Conservation (phyloP, 2,329 filamentous ascomycete genomes). For the Dothideomycetes sp. region DNA sequence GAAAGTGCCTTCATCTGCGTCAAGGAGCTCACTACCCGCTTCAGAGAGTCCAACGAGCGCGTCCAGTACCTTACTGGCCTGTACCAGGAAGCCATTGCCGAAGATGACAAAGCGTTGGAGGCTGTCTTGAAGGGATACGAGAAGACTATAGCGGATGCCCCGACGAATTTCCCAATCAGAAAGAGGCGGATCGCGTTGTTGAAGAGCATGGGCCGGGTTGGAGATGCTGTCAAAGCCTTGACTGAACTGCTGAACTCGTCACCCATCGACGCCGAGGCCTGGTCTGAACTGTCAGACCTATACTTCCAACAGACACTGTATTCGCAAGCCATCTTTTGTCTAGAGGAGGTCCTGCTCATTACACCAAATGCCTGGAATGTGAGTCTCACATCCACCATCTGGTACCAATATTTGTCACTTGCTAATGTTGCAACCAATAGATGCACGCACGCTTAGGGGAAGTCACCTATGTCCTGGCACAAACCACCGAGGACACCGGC, state of each 20-base stretch:
- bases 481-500: constrained; percentile 22
- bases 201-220: constrained; percentile 55
- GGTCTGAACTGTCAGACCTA: constrained; percentile 82
- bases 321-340: constrained; percentile 71
- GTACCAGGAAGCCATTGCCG: constrained; percentile 71
- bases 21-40: constrained; percentile 64
- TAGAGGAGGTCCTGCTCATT: constrained; percentile 83
- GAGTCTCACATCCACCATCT: constrained; percentile 24
- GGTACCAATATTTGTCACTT: neutral
- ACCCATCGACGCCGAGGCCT: constrained; percentile 85
- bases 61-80: constrained; percentile 75
- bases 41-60: constrained; percentile 74
- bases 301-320: constrained; percentile 73
- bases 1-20: constrained; percentile 64
- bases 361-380: constrained; percentile 94
- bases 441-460: constrained; percentile 83
- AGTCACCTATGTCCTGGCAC: constrained; percentile 58
- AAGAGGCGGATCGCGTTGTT: constrained; percentile 78
- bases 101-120: constrained; percentile 53
- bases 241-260: constrained; percentile 68
- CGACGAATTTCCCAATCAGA: constrained; percentile 71
- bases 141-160: constrained; percentile 58
- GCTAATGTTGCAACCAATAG: constrained; percentile 19
- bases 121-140: constrained; percentile 69
- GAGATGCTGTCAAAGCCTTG: constrained; percentile 66